Evolutionary conservation across 2,329 filamentous ascomycete genomes (phyloP), one percentile per base, ranked within the genome.

Genomic region (Sordariomycetes sp.): DNA sequence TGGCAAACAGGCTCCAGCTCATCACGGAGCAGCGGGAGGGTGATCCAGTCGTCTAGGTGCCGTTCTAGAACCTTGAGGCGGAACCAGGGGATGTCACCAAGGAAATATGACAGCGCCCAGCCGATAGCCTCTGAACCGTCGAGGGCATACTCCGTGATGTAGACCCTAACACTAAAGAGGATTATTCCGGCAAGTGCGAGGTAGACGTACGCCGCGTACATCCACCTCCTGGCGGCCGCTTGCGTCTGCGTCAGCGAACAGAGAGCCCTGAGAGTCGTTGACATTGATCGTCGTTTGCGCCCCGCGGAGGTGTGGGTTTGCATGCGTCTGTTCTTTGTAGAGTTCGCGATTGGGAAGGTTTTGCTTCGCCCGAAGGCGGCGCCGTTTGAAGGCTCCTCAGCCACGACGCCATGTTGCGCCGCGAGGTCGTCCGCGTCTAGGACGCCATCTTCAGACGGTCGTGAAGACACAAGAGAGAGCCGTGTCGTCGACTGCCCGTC

Each of bases 21-120:
- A 12, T 61, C 62, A 3, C 62, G 65, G 57, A 71, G 74, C 2
- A 76, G 66, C 1, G 90, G 89, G 0, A 96, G 78, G 28, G 80
- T 82, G 53, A 94, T 85, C 90, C 90, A 97, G 62, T 76, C 71
- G 62, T 88, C 84, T 6, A 94, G 75, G 61, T 87, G 83, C 60
- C 82, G 79, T 60, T 79, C 80, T 18, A 90, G 77, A 10, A 93
- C 80, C 68, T 87, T 79, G 68, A 87, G 85, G 25, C 91, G 81
- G 63, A 97, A 83, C 66, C 77, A 79, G 0, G 82, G 79, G 12
- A 92, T 68, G 64, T 96, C 88, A 14, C 93, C 92, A 61, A 97
- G 82, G 2, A 97, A 74, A 70, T 99, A 99, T 1, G 90, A 87
- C 12, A 97, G 71, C 0, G 90, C 92, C 94, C 94, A 99, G 2